phyloP scores from a whole-genome alignment of 257 asterid genomes.

The Osmanthus fragrans region DNA sequence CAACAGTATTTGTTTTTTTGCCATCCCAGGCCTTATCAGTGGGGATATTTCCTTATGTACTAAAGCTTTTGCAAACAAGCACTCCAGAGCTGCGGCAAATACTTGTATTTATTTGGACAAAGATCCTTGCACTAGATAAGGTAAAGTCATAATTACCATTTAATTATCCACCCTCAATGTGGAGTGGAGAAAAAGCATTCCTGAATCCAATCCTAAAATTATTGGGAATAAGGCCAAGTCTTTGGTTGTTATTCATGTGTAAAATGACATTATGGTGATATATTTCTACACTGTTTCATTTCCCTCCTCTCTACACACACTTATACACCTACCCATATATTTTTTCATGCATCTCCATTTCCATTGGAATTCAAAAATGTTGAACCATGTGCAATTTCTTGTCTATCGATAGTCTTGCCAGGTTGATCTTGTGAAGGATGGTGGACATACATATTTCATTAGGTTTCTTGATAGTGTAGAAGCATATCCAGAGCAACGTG shows the following conservation, averaged over 20 bases:
- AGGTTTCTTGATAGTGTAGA: slow-evolving; percentile 91
- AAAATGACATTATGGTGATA: neutral
- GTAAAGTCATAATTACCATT: slow-evolving; percentile 32
- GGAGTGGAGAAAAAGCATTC: neutral
- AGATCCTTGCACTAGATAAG: slow-evolving; percentile 97
- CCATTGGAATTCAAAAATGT: slow-evolving; percentile 1
- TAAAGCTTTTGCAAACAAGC: slow-evolving; percentile 92
- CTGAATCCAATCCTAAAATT: neutral
- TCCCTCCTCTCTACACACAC: slow-evolving; percentile 1
- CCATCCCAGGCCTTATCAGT: slow-evolving; percentile 90
- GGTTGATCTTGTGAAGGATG: slow-evolving; percentile 98
- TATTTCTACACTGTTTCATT: neutral
- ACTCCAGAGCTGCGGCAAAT: slow-evolving; percentile 96
- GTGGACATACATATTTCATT: slow-evolving; percentile 87
- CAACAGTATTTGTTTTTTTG: neutral
- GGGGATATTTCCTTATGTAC: slow-evolving; percentile 95
- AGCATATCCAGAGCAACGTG: slow-evolving; percentile 98
- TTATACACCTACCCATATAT: neutral
- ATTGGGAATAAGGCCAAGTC: neutral
- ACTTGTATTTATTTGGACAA: slow-evolving; percentile 97
- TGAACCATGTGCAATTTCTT: neutral
- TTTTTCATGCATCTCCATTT: neutral
- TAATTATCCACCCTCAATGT: neutral
- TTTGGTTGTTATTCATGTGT: neutral
- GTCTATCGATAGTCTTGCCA: slow-evolving; percentile 77